Evolutionary conservation across 305 asterid species (phyloP).

Genomic region (Fraxinus dipetala): DNA sequence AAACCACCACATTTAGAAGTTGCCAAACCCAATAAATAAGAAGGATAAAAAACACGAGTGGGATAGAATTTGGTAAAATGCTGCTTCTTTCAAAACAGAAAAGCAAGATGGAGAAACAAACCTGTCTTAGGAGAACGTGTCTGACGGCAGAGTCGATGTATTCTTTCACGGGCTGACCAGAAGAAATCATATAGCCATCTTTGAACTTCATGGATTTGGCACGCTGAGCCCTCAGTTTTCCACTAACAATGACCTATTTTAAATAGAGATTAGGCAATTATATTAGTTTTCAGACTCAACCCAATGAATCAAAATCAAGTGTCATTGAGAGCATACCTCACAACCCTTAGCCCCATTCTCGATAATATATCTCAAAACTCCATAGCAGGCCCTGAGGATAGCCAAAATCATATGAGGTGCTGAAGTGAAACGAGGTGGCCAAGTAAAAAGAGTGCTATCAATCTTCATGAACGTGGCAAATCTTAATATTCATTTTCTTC

Average conservation of each 20-base stretch:
- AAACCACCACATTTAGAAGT: not conserved
- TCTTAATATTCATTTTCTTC: not conserved
- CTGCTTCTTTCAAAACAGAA: not conserved
- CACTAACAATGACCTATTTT: slow-evolving; percentile 46
- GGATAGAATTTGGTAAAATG: not conserved
- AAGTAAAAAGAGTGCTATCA: not conserved
- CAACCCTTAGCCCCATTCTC: slow-evolving; percentile 63
- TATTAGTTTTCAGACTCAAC: not conserved
- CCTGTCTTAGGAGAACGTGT: slow-evolving; percentile 50
- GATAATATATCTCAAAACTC: slow-evolving; percentile 51
- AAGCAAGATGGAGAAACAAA: not conserved
- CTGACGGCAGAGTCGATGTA: slow-evolving; percentile 52
- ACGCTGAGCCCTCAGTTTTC: slow-evolving; percentile 52
- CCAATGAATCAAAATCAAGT: not conserved
- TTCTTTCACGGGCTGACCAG: slow-evolving; percentile 57
- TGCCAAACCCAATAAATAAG: not conserved
- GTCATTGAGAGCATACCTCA: slow-evolving; percentile 30
- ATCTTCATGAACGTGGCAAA: not conserved
- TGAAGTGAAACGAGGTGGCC: not conserved
- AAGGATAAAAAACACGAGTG: not conserved
- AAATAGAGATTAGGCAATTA: not conserved
- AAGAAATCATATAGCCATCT: slow-evolving; percentile 56
- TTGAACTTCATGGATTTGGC: slow-evolving; percentile 59
- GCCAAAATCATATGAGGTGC: not conserved
- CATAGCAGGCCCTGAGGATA: slow-evolving; percentile 48